These are phyloP conservation scores for Rhypophila decipiens DNA, from an alignment of 495 filamentous ascomycete species.

Conservation along the genomic window DNA sequence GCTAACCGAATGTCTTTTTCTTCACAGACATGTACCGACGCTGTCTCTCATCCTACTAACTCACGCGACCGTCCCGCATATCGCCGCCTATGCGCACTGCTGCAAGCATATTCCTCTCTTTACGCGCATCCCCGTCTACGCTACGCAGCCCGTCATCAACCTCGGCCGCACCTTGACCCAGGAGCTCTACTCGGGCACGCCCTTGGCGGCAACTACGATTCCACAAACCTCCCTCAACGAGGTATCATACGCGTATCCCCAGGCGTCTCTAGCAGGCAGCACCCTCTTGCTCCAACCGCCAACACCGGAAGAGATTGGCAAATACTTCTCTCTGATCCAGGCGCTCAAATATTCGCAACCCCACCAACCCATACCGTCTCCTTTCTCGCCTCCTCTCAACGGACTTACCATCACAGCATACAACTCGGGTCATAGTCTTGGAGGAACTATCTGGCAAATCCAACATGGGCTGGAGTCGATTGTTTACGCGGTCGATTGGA, in stretches of 20 bases:
- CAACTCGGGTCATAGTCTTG: conserved; percentile 90
- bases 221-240: conserved; percentile 62
- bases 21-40: conserved; percentile 71
- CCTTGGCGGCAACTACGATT: conserved; percentile 76
- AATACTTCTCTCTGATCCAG: conserved; percentile 88
- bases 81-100: conserved; percentile 92
- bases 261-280: conserved; percentile 36
- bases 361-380: conserved; percentile 76
- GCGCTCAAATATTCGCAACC: conserved; percentile 95
- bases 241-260: conserved; percentile 51
- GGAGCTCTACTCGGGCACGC: conserved; percentile 87
- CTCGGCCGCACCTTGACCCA: conserved; percentile 85
- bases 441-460: conserved; percentile 98
- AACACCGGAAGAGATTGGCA: conserved; percentile 77
- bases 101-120: conserved; percentile 95
- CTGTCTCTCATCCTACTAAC: conserved; percentile 92
- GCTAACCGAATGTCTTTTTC: conserved; percentile 8
- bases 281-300: conserved; percentile 75
- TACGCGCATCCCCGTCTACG: conserved; percentile 90
- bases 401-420: conserved; percentile 96
- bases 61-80: conserved; percentile 81
- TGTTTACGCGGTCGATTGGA: conserved; percentile 97
- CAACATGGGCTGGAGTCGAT: conserved; percentile 96
- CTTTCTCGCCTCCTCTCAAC: conserved; percentile 80
- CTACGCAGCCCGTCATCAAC: conserved; percentile 86